Evolutionary conservation across 495 filamentous ascomycete genomes (phyloP).

Genomic region (Xylaria palmicola): DNA sequence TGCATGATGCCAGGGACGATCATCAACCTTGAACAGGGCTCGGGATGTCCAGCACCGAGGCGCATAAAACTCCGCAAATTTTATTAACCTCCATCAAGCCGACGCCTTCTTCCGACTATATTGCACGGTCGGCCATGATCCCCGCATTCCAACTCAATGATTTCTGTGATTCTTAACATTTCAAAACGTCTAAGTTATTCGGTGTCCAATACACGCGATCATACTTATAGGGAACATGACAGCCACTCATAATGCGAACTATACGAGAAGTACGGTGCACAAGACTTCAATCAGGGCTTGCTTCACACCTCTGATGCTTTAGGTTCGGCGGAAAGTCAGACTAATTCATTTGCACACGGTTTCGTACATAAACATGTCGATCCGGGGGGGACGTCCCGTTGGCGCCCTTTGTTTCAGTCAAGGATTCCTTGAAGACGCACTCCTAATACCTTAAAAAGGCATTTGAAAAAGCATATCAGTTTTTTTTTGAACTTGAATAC

Average conservation of each 20-base stretch:
- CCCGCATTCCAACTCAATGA: not conserved
- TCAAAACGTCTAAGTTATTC: too few species aligned
- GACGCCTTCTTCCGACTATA: not conserved
- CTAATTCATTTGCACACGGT: not conserved
- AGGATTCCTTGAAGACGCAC: too few species aligned
- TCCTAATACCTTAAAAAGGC: not conserved
- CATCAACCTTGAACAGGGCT: not conserved
- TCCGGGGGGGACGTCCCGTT: not conserved
- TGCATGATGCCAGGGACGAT: not conserved
- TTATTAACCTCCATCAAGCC: constrained; percentile 2
- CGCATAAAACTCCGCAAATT: not conserved
- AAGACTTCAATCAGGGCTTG: not conserved
- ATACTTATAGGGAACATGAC: too few species aligned
- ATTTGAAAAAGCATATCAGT: not conserved
- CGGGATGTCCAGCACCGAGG: constrained; percentile 1
- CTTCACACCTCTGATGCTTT: not conserved
- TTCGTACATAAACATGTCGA: constrained; percentile 5
- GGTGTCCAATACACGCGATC: too few species aligned
- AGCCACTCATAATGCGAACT: not conserved
- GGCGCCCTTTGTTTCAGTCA: not conserved
- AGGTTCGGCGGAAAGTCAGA: not conserved
- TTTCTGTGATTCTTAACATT: too few species aligned
- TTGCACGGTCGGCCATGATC: not conserved
- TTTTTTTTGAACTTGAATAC: not conserved
- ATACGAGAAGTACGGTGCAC: not conserved